A percentile compares a stretch with the other conserved stretches of the same genome.
phyloP scores from a whole-genome alignment of 2,329 filamentous ascomycete species.

The Colletotrichum noveboracense region DNA sequence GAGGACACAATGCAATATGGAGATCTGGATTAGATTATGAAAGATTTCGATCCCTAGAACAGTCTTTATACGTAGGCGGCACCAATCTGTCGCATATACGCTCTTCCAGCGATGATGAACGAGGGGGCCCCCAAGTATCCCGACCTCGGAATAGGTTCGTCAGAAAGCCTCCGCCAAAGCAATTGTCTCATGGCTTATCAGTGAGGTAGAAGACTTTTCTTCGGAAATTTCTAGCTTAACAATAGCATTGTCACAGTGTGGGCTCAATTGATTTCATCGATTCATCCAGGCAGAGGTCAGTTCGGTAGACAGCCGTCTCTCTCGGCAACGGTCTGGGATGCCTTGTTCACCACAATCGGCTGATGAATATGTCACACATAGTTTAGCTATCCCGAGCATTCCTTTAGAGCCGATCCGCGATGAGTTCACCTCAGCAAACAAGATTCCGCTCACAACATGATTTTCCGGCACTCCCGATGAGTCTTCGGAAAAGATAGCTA shows the following conservation, averaged over 20 bases:
- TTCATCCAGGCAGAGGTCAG: neutral
- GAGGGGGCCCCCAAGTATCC: neutral
- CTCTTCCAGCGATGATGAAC: neutral
- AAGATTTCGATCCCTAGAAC: neutral
- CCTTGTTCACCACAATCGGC: neutral
- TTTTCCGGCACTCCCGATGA: no score
- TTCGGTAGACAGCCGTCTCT: neutral
- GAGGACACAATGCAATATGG: neutral
- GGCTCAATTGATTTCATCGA: neutral
- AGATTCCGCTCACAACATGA: neutral
- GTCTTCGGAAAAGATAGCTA: neutral
- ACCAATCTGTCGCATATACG: neutral
- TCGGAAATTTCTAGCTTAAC: neutral
- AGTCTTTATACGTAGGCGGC: neutral
- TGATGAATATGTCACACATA: neutral
- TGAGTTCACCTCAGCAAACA: rapidly evolving
- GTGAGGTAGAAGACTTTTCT: neutral
- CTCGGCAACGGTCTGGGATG: neutral
- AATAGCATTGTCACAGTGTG: neutral
- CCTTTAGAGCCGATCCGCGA: neutral
- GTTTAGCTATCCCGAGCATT: rapidly evolving
- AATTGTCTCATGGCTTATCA: neutral
- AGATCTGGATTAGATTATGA: neutral
- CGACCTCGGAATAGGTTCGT: neutral
- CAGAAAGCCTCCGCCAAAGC: neutral